A percentile compares a stretch with the other conserved stretches of the same genome.
Evolutionary conservation across 192 early-diverging fungal species (phyloP).

Genomic region (Diversispora eburnea): DNA sequence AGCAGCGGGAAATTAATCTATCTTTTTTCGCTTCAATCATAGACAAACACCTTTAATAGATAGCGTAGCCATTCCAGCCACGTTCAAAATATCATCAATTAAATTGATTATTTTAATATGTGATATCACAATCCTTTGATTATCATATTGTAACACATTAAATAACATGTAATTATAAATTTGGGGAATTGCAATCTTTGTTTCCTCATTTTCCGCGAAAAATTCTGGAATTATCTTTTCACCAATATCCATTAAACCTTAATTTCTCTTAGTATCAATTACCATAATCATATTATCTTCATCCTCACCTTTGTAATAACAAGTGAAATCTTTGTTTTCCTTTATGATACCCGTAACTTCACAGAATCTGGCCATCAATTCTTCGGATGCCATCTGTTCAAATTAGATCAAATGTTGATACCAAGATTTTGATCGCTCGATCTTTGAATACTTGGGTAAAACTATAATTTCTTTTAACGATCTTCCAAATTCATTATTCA

Average conservation of each 20-base stretch:
- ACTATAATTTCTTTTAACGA: conserved; percentile 93
- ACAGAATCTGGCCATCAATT: conserved; percentile 75
- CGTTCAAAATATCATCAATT: conserved; percentile 71
- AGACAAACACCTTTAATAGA: conserved; percentile 82
- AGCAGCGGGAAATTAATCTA: conserved; percentile 30
- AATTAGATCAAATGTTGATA: no score
- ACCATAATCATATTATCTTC: no score
- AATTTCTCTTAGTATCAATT: no score
- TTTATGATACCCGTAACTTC: conserved; percentile 64
- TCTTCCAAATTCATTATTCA: conserved; percentile 69
- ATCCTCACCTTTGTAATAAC: no score
- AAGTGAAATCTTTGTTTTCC: no score
- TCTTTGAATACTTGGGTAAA: conserved; percentile 84
- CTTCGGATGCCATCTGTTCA: no score
- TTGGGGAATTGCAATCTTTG: no score
- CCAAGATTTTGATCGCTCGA: conserved; percentile 65
- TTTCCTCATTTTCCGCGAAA: no score
- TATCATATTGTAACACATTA: no score
- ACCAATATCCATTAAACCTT: no score
- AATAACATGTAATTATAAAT: no score
- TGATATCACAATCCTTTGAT: conserved; percentile 64
- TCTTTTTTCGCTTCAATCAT: conserved; percentile 56
- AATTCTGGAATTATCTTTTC: no score
- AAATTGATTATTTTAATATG: conserved; percentile 65
- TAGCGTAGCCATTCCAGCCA: conserved; percentile 81